Evolutionary conservation across 1,139 yeast species (phyloP).

Genomic region (Nakaseomyces uthaithaninus): DNA sequence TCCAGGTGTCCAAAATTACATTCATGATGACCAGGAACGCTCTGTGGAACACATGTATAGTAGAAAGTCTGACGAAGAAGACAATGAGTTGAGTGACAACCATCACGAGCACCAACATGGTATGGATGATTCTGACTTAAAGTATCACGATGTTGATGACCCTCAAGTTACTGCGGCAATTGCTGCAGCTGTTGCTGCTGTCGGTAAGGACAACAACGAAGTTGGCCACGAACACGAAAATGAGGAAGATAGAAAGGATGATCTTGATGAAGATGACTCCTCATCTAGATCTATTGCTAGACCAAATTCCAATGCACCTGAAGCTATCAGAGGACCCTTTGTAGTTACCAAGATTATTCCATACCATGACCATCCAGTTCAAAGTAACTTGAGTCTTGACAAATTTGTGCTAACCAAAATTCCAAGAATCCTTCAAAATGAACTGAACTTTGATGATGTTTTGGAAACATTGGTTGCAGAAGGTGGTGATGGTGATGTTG

Average conservation of each 20-base stretch:
- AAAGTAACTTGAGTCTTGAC: constrained; percentile 26
- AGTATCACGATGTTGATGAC: constrained; percentile 12
- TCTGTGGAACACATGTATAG: not conserved
- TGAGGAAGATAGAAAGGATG: not conserved
- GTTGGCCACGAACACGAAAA: constrained; percentile 4
- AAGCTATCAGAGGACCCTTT: constrained; percentile 26
- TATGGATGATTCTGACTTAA: constrained; percentile 7
- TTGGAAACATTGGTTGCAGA: constrained; percentile 22
- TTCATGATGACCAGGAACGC: constrained; percentile 4
- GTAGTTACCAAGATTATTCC: constrained; percentile 32
- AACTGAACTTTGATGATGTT: constrained; percentile 29
- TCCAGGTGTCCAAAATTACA: not conserved
- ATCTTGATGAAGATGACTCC: constrained; percentile 7
- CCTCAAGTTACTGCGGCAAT: constrained; percentile 29
- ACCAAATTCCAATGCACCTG: constrained; percentile 8
- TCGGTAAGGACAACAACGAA: constrained; percentile 6
- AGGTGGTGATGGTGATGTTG: constrained; percentile 7
- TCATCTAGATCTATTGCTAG: constrained; percentile 7
- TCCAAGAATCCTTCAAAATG: constrained; percentile 30
- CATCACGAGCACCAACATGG: constrained; percentile 10
- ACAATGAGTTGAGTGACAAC: not conserved
- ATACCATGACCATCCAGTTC: constrained; percentile 31
- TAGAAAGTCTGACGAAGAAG: constrained; percentile 7
- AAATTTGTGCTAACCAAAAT: constrained; percentile 31
- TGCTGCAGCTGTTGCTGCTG: constrained; percentile 23